Conservation (phyloP, 1,284 basidiomycete species). For the Boletus albobrunnescens region DNA sequence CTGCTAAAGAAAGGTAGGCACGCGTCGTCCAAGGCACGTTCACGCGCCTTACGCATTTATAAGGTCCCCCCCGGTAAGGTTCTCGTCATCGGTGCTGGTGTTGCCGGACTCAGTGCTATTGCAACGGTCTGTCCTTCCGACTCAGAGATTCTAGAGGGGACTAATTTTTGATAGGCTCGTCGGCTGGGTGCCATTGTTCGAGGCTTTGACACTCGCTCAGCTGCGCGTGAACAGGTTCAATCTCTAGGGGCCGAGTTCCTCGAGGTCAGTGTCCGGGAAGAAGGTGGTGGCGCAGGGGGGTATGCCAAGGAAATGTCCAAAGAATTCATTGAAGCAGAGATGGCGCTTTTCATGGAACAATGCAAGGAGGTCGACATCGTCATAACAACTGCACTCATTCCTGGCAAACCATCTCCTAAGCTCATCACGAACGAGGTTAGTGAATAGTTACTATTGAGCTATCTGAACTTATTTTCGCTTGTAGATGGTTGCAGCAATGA, state of each 20-base stretch:
- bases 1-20: slow-evolving; percentile 24
- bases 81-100: slow-evolving; percentile 80
- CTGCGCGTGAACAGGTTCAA: slow-evolving; percentile 81
- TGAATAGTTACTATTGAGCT: neutral
- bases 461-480: slow-evolving; percentile 11
- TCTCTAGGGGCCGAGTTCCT: slow-evolving; percentile 84
- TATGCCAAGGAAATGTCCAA: slow-evolving; percentile 91
- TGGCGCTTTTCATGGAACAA: slow-evolving; percentile 83
- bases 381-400: slow-evolving; percentile 79
- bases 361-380: slow-evolving; percentile 84
- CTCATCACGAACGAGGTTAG: slow-evolving; percentile 66
- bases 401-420: slow-evolving; percentile 80
- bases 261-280: slow-evolving; percentile 73
- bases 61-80: slow-evolving; percentile 85
- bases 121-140: slow-evolving; percentile 52
- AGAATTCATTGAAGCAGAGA: slow-evolving; percentile 84
- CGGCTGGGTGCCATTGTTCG: slow-evolving; percentile 82
- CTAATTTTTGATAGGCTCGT: slow-evolving; percentile 48
- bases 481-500: slow-evolving; percentile 82
- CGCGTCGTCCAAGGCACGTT: slow-evolving; percentile 1
- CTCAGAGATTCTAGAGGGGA: neutral
- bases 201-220: slow-evolving; percentile 80
- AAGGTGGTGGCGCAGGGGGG: slow-evolving; percentile 74
- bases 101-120: slow-evolving; percentile 82
- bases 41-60: slow-evolving; percentile 16